A percentile compares a stretch with the other conserved stretches of the same genome.
Evolutionary conservation across 495 filamentous ascomycete genomes (phyloP).

Genomic region (Hypomontagnella submonticulosa): DNA sequence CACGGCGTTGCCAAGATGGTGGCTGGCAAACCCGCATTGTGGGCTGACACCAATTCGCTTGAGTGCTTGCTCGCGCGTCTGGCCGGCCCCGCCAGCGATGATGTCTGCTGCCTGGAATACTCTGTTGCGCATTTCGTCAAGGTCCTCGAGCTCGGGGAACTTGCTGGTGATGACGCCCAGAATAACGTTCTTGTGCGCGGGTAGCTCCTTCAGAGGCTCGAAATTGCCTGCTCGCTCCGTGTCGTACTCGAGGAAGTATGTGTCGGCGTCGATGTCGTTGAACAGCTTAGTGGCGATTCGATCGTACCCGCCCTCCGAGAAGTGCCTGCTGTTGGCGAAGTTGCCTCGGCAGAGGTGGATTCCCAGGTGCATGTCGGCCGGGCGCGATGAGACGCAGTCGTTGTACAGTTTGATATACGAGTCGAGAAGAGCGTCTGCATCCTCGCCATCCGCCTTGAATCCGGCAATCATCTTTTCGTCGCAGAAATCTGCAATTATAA

Average conservation of each 20-base stretch:
- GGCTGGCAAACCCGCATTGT: conserved; percentile 76
- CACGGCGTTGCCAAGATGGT: conserved; percentile 69
- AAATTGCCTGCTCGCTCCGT: conserved; percentile 73
- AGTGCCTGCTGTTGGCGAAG: conserved; percentile 73
- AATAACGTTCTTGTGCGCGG: conserved; percentile 74
- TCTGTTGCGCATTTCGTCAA: conserved; percentile 70
- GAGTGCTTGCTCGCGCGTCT: conserved; percentile 67
- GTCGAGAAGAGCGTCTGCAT: conserved; percentile 69
- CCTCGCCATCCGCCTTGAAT: conserved; percentile 67
- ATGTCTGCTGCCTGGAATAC: conserved; percentile 71
- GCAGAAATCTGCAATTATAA: conserved; percentile 66
- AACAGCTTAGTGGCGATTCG: conserved; percentile 76
- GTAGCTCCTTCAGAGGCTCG: conserved; percentile 72
- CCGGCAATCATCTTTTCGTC: conserved; percentile 73
- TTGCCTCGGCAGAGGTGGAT: conserved; percentile 78
- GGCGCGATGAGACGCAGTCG: conserved; percentile 66
- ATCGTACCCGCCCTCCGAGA: conserved; percentile 78
- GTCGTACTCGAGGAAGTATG: conserved; percentile 80
- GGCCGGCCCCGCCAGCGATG: conserved; percentile 67
- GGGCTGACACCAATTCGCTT: conserved; percentile 72
- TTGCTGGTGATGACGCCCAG: conserved; percentile 75
- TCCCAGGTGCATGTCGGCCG: conserved; percentile 70
- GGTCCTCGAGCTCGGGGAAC: conserved; percentile 72
- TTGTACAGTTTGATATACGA: conserved; percentile 77
- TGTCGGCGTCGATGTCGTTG: conserved; percentile 71